Evolutionary conservation across 352 stramenopile genomes (phyloP), one percentile per base, ranked within the genome.

Genomic region (Globisporangium echinulatum): DNA sequence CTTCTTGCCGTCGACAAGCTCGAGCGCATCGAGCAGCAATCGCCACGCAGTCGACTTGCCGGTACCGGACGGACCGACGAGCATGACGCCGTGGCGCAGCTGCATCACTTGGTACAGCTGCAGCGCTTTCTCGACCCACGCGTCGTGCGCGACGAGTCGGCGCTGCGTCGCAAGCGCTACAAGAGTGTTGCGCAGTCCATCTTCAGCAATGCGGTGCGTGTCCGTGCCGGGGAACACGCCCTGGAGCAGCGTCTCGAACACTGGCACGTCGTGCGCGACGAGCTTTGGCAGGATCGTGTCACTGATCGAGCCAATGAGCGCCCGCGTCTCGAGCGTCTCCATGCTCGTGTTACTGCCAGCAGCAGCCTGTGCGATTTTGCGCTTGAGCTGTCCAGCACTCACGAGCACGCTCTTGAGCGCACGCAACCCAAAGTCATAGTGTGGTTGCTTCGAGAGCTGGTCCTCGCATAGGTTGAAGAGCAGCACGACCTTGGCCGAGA

Each of bases 391-490:
- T 37, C 98, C 98, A 42, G 97, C 98, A 63, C 94, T 98, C 0
- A 99, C 92, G 3, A 99, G 82, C 43, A 99, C 92, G 53, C 94
- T 99, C 79, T 99, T 99, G 53, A 99, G 74, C 5, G 98, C 97
- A 62, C 98, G 93, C 50, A 99, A 86, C 4, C 98, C 97, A 73
- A 99, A 99, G 69, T 99, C 98, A 73, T 99, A 99, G 73, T 99
- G 98, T n/a, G 87, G 87, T 65, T 99, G 98, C 59, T 97, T 97
- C 2, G 97, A 99, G 49, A 99, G 89, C 69, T 98, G 95, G 50
- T 98, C 87, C 70, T 98, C 83, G 61, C 97, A 99, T 36, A 99
- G 72, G 48, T 98, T 95, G 70, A 99, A 99, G 11, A 99, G 80
- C 62, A 99, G 79, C 11, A 99, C 97, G 56, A 99, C 89, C 70